A percentile compares a stretch with the other conserved stretches of the same genome.
phyloP scores from a whole-genome alignment of 345 rosid genomes.

The Boechera stricta region DNA sequence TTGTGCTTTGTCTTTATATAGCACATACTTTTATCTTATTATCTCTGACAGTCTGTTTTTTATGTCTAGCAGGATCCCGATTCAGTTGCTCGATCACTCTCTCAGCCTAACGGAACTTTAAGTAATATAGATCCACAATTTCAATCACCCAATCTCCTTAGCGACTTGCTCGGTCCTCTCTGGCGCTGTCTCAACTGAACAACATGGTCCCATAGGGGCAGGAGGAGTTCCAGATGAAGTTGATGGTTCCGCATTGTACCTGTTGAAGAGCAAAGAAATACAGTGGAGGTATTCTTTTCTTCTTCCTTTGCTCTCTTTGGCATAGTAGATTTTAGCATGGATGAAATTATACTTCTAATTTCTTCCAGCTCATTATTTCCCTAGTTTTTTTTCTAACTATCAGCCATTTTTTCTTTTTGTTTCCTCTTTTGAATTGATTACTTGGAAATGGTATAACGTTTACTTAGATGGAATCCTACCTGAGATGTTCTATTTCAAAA shows the following conservation, averaged over 20 bases:
- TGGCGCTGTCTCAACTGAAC: slow-evolving; percentile 55
- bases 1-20: slow-evolving; percentile 10
- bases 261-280: slow-evolving; percentile 62
- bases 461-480: slow-evolving; percentile 29
- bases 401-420: neutral
- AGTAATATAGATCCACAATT: slow-evolving; percentile 58
- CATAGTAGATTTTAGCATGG: neutral
- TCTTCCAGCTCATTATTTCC: slow-evolving; percentile 6
- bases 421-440: slow-evolving; percentile 6
- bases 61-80: slow-evolving; percentile 56
- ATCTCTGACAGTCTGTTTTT: slow-evolving; percentile 26
- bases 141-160: slow-evolving; percentile 72
- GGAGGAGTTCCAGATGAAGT: slow-evolving; percentile 58
- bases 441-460: slow-evolving; percentile 14
- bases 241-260: slow-evolving; percentile 88
- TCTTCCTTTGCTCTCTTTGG: slow-evolving; percentile 10
- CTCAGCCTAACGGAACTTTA: slow-evolving; percentile 68
- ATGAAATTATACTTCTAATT: neutral
- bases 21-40: slow-evolving; percentile 17
- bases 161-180: slow-evolving; percentile 85
- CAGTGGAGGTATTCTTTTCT: slow-evolving; percentile 66
- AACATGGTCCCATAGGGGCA: slow-evolving; percentile 47
- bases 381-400: neutral
- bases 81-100: slow-evolving; percentile 51
- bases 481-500: neutral